Conservation (phyloP, 345 rosid species). For the Melaleuca alternifolia region DNA sequence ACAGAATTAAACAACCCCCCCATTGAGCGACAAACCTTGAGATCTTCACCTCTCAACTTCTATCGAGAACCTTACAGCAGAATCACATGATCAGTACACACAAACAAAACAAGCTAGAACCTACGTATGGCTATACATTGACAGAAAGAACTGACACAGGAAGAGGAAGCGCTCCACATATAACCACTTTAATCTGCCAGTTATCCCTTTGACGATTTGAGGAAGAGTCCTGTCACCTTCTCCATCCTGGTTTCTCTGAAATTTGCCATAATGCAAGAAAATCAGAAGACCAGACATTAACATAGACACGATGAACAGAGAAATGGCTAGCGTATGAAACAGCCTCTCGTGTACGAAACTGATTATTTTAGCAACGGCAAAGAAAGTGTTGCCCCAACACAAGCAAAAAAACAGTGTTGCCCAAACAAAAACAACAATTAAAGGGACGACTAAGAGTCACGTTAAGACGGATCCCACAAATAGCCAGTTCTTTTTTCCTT, state of each 20-base stretch:
- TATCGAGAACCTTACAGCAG: not conserved
- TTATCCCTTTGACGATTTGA: not conserved
- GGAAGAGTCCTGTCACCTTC: not conserved
- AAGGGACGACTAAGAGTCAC: not conserved
- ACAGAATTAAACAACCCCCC: not conserved
- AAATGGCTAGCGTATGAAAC: not conserved
- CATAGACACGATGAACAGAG: not conserved
- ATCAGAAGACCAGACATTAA: not conserved
- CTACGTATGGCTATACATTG: not conserved
- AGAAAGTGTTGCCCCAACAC: not conserved
- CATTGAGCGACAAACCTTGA: not conserved
- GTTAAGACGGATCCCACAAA: not conserved
- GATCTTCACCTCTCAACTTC: not conserved
- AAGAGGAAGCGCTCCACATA: not conserved
- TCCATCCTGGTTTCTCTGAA: conserved; percentile 7
- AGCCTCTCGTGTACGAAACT: not conserved
- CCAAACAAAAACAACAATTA: not conserved
- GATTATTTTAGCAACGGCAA: not conserved
- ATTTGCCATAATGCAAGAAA: not conserved
- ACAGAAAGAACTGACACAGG: not conserved
- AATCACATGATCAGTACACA: not conserved
- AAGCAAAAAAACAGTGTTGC: not conserved
- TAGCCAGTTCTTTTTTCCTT: not conserved
- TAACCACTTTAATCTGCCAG: not conserved
- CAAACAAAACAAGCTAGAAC: not conserved